phyloP scores from a whole-genome alignment of 768 basidiomycete genomes.

The Lactarius pseudohatsudake region DNA sequence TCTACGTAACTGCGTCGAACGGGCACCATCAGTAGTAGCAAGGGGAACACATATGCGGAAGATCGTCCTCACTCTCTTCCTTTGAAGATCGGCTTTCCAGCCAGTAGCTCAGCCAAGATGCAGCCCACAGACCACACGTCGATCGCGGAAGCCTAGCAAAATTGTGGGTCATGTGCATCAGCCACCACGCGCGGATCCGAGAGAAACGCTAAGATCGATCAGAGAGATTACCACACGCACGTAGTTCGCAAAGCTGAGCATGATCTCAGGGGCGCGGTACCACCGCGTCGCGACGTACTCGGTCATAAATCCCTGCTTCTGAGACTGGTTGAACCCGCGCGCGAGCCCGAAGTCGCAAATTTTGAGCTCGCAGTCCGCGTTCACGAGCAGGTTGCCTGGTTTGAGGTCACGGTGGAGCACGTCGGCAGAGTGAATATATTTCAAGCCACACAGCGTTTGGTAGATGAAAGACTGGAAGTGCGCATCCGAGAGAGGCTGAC shows the following conservation, averaged over 20 bases:
- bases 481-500: constrained; percentile 85
- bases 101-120: constrained; percentile 88
- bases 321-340: constrained; percentile 83
- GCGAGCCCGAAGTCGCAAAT: constrained; percentile 99
- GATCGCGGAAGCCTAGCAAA: constrained; percentile 75
- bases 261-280: constrained; percentile 99
- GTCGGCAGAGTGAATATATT: constrained; percentile 97
- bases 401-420: constrained; percentile 97
- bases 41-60: background rate
- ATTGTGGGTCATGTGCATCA: too few relatives aligned
- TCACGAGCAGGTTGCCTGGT: constrained; percentile 92
- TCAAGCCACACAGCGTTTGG: constrained; percentile 96
- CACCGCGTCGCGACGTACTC: constrained; percentile 99
- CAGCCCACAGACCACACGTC: constrained; percentile 98
- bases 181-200: background rate
- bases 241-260: constrained; percentile 95
- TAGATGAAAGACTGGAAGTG: constrained; percentile 97
- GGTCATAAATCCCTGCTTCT: constrained; percentile 97
- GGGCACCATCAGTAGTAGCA: constrained; percentile 13
- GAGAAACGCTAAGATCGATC: background rate
- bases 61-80: constrained; percentile 78
- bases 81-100: constrained; percentile 95
- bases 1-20: constrained; percentile 77
- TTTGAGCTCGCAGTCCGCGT: constrained; percentile 97
- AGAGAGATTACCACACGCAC: constrained; percentile 45